These are phyloP conservation scores for Sisymbrium irio DNA, from an alignment of 345 rosid species.

Conservation along the genomic window DNA sequence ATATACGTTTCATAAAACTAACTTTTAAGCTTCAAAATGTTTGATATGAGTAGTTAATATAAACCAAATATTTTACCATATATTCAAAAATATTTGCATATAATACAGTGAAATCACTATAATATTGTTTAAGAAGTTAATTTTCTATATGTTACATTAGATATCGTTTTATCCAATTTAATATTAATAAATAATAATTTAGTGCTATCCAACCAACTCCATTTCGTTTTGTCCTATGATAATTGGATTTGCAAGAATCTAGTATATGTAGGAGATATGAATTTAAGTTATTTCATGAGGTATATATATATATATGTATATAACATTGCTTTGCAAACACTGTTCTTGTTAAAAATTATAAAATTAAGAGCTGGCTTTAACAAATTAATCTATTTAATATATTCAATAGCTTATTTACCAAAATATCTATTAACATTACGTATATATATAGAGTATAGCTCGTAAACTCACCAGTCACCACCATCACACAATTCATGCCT, in stretches of 20 bases:
- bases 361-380: neutral
- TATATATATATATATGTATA: too few relatives aligned
- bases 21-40: neutral
- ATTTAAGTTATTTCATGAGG: neutral
- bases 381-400: neutral
- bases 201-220: neutral
- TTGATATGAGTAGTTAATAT: neutral
- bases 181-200: neutral
- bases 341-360: too few relatives aligned
- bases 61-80: neutral
- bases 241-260: neutral
- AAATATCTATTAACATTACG: neutral
- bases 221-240: neutral
- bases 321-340: too few relatives aligned
- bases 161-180: neutral
- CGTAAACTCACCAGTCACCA: constrained; percentile 14
- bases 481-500: constrained; percentile 6
- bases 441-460: constrained; percentile 3
- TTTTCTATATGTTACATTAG: too few relatives aligned
- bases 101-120: neutral
- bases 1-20: neutral
- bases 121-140: too few relatives aligned
- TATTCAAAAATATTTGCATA: neutral
- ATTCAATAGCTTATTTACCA: neutral
- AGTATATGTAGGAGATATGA: neutral